Conservation (phyloP, 2,329 filamentous ascomycete species). For the Sarocladium oryzae region DNA sequence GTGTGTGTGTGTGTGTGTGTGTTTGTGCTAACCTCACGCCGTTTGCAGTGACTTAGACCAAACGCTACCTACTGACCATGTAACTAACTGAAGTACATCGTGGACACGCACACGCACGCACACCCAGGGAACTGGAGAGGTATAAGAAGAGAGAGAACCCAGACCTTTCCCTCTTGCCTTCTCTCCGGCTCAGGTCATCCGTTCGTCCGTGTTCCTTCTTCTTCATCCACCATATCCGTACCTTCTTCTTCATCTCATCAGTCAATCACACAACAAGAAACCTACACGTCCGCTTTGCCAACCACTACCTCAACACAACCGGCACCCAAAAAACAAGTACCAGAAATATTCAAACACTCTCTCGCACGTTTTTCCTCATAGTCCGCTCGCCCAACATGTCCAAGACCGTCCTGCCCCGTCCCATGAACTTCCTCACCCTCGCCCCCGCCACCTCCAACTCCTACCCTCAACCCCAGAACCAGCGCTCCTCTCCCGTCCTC, state of each 20-base stretch:
- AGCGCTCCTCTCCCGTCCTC: slow-evolving; percentile 19
- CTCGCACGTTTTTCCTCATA: too few relatives aligned
- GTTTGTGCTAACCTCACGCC: background rate
- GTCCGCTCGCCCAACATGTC: slow-evolving; percentile 1
- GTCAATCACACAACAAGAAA: background rate
- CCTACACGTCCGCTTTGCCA: background rate
- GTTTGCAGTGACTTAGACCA: background rate
- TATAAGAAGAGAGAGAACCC: background rate
- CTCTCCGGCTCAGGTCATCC: background rate
- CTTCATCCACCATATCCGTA: background rate
- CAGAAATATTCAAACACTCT: too few relatives aligned
- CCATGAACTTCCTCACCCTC: slow-evolving; percentile 45
- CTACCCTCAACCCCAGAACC: slow-evolving; percentile 37
- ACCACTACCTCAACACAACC: background rate
- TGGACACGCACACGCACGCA: too few relatives aligned
- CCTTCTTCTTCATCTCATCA: background rate
- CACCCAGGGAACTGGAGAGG: too few relatives aligned
- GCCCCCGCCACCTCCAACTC: slow-evolving; percentile 52
- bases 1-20: background rate
- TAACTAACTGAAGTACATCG: too few relatives aligned
- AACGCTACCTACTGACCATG: too few relatives aligned
- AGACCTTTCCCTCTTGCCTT: background rate
- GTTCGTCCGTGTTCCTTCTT: background rate
- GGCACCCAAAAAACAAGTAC: background rate
- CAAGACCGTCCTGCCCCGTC: slow-evolving; percentile 4